phyloP scores from a whole-genome alignment of 2,329 filamentous ascomycete genomes.

The Metarhizium guizhouense region DNA sequence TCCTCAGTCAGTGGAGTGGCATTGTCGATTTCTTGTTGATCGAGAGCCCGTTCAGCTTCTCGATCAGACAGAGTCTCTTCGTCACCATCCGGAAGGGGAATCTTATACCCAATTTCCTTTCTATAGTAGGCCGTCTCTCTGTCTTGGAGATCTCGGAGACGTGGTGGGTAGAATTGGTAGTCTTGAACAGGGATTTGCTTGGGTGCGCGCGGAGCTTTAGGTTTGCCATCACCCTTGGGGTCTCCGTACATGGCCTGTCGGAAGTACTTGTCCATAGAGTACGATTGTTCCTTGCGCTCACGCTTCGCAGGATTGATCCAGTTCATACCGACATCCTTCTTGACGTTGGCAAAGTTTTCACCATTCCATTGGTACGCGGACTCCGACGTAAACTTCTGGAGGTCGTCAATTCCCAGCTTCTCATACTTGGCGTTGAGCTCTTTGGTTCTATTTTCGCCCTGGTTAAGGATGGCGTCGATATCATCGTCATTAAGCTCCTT shows the following conservation, averaged over 20 bases:
- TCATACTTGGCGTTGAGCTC: slow-evolving; percentile 91
- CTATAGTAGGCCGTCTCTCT: slow-evolving; percentile 93
- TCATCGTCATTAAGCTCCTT: slow-evolving; percentile 72
- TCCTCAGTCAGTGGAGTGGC: slow-evolving; percentile 81
- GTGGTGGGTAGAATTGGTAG: slow-evolving; percentile 90
- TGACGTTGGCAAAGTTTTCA: slow-evolving; percentile 83
- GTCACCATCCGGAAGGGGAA: slow-evolving; percentile 77
- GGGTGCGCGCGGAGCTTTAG: slow-evolving; percentile 89
- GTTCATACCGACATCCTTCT: slow-evolving; percentile 83
- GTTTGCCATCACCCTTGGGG: slow-evolving; percentile 82
- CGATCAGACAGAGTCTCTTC: slow-evolving; percentile 82
- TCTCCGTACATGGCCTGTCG: slow-evolving; percentile 72
- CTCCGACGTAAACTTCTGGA: slow-evolving; percentile 96
- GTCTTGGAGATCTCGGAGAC: slow-evolving; percentile 82
- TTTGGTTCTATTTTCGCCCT: slow-evolving; percentile 82
- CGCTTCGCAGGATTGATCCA: slow-evolving; percentile 99
- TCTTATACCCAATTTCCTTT: slow-evolving; percentile 94
- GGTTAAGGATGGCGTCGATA: slow-evolving; percentile 78
- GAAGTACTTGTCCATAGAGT: slow-evolving; percentile 99
- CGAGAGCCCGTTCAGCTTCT: slow-evolving; percentile 76
- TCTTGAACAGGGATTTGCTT: slow-evolving; percentile 90
- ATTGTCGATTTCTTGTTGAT: slow-evolving; percentile 89
- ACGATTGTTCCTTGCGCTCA: slow-evolving; percentile 95
- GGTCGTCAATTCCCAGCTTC: slow-evolving; percentile 89
- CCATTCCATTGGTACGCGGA: slow-evolving; percentile 99